Percentiles rank a stretch among this genome's conserved stretches.
Evolutionary conservation across 2,329 filamentous ascomycete genomes (phyloP).

Genomic region (Sphaerostilbella broomeana): DNA sequence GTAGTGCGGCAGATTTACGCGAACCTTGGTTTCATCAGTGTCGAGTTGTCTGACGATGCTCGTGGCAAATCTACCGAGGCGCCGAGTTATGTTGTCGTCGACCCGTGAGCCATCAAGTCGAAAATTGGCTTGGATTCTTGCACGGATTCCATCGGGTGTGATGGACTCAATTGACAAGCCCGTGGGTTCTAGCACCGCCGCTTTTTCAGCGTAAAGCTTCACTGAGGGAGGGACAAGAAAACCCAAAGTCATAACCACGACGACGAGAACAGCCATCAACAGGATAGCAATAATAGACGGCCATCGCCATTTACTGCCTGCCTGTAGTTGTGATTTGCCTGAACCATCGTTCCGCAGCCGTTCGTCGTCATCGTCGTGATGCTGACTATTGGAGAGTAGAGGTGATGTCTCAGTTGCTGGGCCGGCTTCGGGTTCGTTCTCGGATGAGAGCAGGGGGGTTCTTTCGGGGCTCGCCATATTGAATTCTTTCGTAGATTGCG

Average conservation of each 20-base stretch:
- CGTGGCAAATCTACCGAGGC: conserved; percentile 70
- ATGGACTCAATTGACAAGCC: conserved; percentile 81
- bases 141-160: conserved; percentile 68
- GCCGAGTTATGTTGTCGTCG: conserved; percentile 60
- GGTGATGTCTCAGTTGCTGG: conserved; percentile 43
- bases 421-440: conserved; percentile 23
- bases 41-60: conserved; percentile 74
- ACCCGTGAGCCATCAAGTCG: conserved; percentile 73
- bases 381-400: conserved; percentile 33
- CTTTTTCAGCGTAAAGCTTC: conserved; percentile 79
- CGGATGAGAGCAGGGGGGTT: conserved; percentile 37
- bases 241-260: conserved; percentile 67
- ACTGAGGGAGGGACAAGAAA: conserved; percentile 77
- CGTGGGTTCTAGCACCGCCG: conserved; percentile 73
- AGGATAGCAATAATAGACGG: conserved; percentile 69
- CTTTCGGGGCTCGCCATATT: conserved; percentile 26
- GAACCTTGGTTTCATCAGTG: conserved; percentile 63
- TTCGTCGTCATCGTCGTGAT: conserved; percentile 24
- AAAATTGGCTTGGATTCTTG: conserved; percentile 77
- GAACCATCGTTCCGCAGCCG: conserved; percentile 29
- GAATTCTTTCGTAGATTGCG: background rate
- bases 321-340: conserved; percentile 17
- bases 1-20: conserved; percentile 79
- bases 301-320: conserved; percentile 48
- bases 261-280: conserved; percentile 53